Evolutionary conservation across 371 early-diverging fungal genomes (phyloP).

Genomic region (Syncephalastrum racemosum): DNA sequence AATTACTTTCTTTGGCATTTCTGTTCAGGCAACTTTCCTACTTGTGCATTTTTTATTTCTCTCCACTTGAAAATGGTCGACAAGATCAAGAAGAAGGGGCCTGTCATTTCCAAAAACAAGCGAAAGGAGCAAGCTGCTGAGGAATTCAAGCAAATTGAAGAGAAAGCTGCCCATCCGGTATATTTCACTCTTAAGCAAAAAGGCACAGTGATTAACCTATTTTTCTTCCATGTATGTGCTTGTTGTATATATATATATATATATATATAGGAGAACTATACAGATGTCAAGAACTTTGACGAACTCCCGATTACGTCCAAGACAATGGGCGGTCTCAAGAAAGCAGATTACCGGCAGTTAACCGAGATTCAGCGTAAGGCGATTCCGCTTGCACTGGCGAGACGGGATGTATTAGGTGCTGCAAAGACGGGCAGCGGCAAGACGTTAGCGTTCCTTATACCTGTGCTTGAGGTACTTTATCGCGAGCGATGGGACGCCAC

Average conservation of each 20-base stretch:
- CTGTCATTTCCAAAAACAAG: not conserved
- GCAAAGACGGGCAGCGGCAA: slow-evolving; percentile 99
- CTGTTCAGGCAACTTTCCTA: no score
- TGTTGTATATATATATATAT: no score
- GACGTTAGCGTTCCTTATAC: slow-evolving; percentile 97
- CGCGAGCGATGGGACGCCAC: slow-evolving; percentile 79
- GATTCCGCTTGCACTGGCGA: slow-evolving; percentile 84
- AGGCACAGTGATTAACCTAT: not conserved
- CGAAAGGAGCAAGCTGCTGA: slow-evolving; percentile 19
- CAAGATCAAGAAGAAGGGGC: no score
- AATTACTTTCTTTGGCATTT: no score
- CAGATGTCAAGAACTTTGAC: slow-evolving; percentile 40
- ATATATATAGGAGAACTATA: slow-evolving; percentile 37
- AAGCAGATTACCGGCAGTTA: slow-evolving; percentile 84
- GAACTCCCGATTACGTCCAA: slow-evolving; percentile 72
- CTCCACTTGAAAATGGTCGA: no score
- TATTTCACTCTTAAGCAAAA: slow-evolving; percentile 1
- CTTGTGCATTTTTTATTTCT: no score
- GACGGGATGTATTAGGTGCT: slow-evolving; percentile 94
- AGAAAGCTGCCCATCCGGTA: slow-evolving; percentile 39
- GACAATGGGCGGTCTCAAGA: slow-evolving; percentile 67
- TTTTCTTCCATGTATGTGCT: not conserved
- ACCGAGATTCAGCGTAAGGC: slow-evolving; percentile 97
- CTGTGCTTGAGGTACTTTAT: slow-evolving; percentile 85
- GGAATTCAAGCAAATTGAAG: slow-evolving; percentile 31